A percentile compares a stretch with the other conserved stretches of the same genome.
These are phyloP conservation scores for Penicillium sp. DNA, from an alignment of 2,329 filamentous ascomycete species.

Conservation along the genomic window DNA sequence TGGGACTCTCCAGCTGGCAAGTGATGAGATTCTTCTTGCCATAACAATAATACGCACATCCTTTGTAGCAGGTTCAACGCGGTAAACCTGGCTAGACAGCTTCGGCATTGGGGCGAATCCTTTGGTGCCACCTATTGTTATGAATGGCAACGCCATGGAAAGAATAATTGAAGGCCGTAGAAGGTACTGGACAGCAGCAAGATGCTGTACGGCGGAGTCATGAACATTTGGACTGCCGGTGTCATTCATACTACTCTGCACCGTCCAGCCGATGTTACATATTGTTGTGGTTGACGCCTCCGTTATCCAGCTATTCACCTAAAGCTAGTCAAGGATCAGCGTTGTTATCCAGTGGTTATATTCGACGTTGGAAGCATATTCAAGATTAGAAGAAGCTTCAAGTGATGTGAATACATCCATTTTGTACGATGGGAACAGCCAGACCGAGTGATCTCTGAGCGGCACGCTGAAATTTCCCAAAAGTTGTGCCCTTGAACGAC, in stretches of 20 bases:
- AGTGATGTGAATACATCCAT: not conserved
- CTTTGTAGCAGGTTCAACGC: slow-evolving; percentile 38
- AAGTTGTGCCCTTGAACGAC: not conserved
- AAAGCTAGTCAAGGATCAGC: not conserved
- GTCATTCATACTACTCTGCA: not conserved
- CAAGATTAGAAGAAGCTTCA: not conserved
- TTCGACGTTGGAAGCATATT: not conserved
- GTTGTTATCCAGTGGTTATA: not conserved
- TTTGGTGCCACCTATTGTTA: slow-evolving; percentile 31
- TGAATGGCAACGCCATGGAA: slow-evolving; percentile 40
- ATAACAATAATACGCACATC: slow-evolving; percentile 33
- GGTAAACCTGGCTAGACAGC: slow-evolving; percentile 37
- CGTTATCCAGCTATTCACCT: not conserved
- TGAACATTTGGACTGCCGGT: not conserved
- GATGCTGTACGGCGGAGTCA: slow-evolving; percentile 15
- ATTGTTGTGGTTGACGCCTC: not conserved
- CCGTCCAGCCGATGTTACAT: not conserved
- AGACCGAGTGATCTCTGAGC: not conserved
- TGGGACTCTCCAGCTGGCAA: not conserved
- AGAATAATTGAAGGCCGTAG: slow-evolving; percentile 28
- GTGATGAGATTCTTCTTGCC: not conserved
- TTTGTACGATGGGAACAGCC: not conserved
- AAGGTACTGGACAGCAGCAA: slow-evolving; percentile 31
- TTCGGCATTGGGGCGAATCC: slow-evolving; percentile 30
- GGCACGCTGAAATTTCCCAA: not conserved